A percentile compares a stretch with the other conserved stretches of the same genome.
These are phyloP conservation scores for Eucalyptus polybractea DNA, from an alignment of 345 rosid species.

Conservation along the genomic window DNA sequence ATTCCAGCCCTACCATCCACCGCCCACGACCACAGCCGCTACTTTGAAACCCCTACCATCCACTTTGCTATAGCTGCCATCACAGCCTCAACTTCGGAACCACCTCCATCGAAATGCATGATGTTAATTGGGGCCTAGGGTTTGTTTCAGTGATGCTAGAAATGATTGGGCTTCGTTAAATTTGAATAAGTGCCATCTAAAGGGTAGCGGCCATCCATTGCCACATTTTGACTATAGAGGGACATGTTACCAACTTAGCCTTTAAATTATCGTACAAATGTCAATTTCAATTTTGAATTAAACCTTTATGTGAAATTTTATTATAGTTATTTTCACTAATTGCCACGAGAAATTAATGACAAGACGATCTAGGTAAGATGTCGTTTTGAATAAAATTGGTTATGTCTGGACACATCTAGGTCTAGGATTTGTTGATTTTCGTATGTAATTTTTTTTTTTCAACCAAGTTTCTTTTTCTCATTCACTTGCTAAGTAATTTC, in stretches of 20 bases:
- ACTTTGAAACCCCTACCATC: background rate
- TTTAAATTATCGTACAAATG: no score
- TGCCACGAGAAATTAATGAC: background rate
- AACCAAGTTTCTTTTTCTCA: background rate
- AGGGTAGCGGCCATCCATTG: background rate
- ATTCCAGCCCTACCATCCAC: background rate
- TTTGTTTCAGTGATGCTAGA: background rate
- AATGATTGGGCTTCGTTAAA: background rate
- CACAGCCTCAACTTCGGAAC: background rate
- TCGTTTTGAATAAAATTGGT: no score
- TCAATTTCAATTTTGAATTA: no score
- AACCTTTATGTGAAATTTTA: accelerated
- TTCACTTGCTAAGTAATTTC: background rate
- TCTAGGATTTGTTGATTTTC: background rate
- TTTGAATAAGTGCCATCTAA: background rate
- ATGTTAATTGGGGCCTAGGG: background rate
- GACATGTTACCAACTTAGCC: background rate
- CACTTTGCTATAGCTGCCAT: background rate
- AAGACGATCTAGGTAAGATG: background rate
- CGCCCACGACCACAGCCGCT: background rate
- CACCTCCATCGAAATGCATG: background rate
- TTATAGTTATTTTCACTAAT: background rate
- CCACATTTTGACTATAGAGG: no score
- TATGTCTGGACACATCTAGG: background rate
- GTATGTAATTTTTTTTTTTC: background rate